Evolutionary conservation across 2,329 filamentous ascomycete genomes (phyloP), one percentile per base, ranked within the genome.

Genomic region (Sporothrix schenckii): DNA sequence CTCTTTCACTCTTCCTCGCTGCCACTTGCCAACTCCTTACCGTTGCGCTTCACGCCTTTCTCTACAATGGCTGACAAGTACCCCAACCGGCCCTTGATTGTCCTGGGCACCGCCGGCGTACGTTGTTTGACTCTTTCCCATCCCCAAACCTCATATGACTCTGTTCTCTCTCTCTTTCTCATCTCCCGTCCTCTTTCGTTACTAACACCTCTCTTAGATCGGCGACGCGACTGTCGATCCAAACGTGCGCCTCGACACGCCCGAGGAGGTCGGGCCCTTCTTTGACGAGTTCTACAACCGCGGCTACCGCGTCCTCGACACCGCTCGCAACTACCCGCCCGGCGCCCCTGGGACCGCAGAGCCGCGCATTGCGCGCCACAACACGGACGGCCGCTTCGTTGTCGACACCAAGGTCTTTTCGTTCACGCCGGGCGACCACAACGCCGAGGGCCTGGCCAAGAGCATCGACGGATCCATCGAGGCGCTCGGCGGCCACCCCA

Each of bases 321-420:
- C 78, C 1, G 76, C 76, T 0, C 76, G 78, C n/a, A 71, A 69
- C 19, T 82, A 82, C 72, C 75, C 77, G 13, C 70, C 72, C 5
- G 7, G 71, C 0, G 76, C 76, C 1, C 74, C 74, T 0, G 75
- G 75, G 5, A 75, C 72, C 1, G 77, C 75, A 0, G 81, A 82
- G 73, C 73, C 73, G 2, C 75, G 76, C 6, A 73, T 81, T 1
- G 80, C 76, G 0, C 73, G 70, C 4, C 76, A 72, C 41, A 72
- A 63, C 2, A 78, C 77, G 0, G 77, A 75, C 0, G 73, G 76
- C 4, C 71, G 73, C 2, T 80, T 81, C 67, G 69, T 54, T 1
- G 77, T 82, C n/a, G 76, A 80, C 69, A 80, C 79, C 19, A 82
- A 82, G 71, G 76, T 80, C n/a, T 30, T 56, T 5, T 76, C 75